Conservation (phyloP, 106 monocot species). For the Ottelia alismoides region DNA sequence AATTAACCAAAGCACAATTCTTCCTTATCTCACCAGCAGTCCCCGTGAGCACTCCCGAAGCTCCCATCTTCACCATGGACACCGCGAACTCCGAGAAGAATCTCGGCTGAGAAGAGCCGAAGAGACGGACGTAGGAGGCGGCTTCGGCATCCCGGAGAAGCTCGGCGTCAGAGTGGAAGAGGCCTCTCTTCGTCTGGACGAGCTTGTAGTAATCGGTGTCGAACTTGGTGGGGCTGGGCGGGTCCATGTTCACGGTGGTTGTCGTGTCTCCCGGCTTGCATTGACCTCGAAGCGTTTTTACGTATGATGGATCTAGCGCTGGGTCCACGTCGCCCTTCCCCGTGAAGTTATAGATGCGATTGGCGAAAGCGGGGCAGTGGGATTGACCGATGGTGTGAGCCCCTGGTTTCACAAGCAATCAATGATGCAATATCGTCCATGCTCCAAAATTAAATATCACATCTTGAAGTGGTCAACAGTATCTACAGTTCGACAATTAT, state of each 20-base stretch:
- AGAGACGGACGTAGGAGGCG: not conserved
- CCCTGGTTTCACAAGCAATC: not conserved
- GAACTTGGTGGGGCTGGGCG: constrained; percentile 13
- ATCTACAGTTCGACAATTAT: too few species aligned
- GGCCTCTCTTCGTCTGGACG: too few species aligned
- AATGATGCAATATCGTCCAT: too few species aligned
- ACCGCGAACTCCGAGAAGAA: constrained; percentile 32
- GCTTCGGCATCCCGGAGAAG: not conserved
- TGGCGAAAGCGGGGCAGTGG: constrained; percentile 23
- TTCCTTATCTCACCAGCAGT: constrained; percentile 29
- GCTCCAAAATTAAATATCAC: too few species aligned
- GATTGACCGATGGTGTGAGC: constrained; percentile 38
- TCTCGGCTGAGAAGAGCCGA: not conserved
- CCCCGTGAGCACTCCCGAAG: constrained; percentile 13
- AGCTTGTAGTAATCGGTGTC: too few species aligned
- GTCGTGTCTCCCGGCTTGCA: constrained; percentile 17
- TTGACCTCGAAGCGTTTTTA: constrained; percentile 7
- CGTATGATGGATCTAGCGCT: constrained; percentile 23
- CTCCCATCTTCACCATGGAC: constrained; percentile 30
- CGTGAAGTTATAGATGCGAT: constrained; percentile 29
- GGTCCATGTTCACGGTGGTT: constrained; percentile 25
- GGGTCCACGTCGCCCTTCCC: constrained; percentile 24
- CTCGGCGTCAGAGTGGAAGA: too few species aligned
- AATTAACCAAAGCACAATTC: constrained; percentile 14
- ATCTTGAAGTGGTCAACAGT: too few species aligned